These are phyloP conservation scores for Fusarium guadeloupense DNA, from an alignment of 2,329 filamentous ascomycete species.

Conservation along the genomic window DNA sequence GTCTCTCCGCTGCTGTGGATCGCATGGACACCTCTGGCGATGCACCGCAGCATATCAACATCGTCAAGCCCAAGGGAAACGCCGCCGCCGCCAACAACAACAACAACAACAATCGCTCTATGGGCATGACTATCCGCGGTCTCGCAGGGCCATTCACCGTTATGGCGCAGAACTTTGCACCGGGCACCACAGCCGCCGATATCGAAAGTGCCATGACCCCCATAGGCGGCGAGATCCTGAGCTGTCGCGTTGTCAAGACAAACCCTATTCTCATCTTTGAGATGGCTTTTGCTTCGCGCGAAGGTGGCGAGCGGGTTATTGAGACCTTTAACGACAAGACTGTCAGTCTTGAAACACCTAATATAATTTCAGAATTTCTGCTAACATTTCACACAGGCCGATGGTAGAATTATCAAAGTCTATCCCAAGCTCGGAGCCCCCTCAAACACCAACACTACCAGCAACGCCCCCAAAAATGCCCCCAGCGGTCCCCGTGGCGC, in stretches of 20 bases:
- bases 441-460: conserved; percentile 39
- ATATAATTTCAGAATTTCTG: not conserved
- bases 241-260: conserved; percentile 73
- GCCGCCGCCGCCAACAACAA: too few relatives aligned
- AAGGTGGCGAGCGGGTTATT: conserved; percentile 79
- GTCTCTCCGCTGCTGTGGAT: conserved; percentile 58
- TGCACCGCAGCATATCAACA: conserved; percentile 50
- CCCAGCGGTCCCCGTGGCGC: conserved; percentile 45
- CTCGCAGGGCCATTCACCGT: conserved; percentile 76
- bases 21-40: conserved; percentile 49
- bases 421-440: conserved; percentile 68
- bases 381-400: conserved; percentile 61
- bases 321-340: conserved; percentile 81
- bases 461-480: conserved; percentile 40
- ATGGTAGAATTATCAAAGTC: conserved; percentile 77
- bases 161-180: conserved; percentile 83
- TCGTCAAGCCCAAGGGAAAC: conserved; percentile 32
- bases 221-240: conserved; percentile 73
- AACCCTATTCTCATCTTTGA: conserved; percentile 80
- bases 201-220: conserved; percentile 84
- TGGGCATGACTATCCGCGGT: conserved; percentile 76
- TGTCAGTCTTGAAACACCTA: conserved; percentile 44
- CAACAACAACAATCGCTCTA: conserved; percentile 33
- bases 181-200: conserved; percentile 81
- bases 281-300: conserved; percentile 75